phyloP scores from a whole-genome alignment of 768 basidiomycete genomes.

The Kwoniella sp. region DNA sequence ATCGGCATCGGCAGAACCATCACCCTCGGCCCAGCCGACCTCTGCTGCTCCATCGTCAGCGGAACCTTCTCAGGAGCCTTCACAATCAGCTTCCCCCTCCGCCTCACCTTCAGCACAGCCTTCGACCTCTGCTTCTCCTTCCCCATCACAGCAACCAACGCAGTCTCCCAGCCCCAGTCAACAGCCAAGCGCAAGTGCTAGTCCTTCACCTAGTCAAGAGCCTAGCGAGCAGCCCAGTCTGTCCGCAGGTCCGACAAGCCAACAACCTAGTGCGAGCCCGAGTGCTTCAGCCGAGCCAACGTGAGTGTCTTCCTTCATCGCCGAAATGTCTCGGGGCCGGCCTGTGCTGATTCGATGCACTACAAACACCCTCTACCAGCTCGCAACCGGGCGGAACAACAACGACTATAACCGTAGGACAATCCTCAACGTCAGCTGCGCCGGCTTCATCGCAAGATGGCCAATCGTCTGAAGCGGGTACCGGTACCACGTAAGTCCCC shows the following conservation, averaged over 20 bases:
- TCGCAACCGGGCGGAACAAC: slow-evolving; percentile 14
- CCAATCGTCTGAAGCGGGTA: slow-evolving; percentile 8
- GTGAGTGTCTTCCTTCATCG: slow-evolving; percentile 15
- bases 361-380: neutral
- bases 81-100: slow-evolving; percentile 15
- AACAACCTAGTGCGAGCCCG: slow-evolving; percentile 4
- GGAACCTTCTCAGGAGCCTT: slow-evolving; percentile 4
- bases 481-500: slow-evolving; percentile 12
- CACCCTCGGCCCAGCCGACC: slow-evolving; percentile 6
- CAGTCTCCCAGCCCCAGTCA: slow-evolving; percentile 9
- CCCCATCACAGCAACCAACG: slow-evolving; percentile 13
- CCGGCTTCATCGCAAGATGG: slow-evolving; percentile 5
- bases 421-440: slow-evolving; percentile 20
- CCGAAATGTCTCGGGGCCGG: too few species aligned
- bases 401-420: slow-evolving; percentile 30
- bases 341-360: neutral
- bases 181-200: slow-evolving; percentile 13
- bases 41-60: slow-evolving; percentile 13
- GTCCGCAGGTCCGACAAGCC: slow-evolving; percentile 4
- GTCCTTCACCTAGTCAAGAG: slow-evolving; percentile 12
- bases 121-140: slow-evolving; percentile 7
- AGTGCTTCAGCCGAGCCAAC: slow-evolving; percentile 6
- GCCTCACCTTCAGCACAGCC: slow-evolving; percentile 12
- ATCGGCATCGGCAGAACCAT: slow-evolving; percentile 2
- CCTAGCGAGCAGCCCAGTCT: slow-evolving; percentile 5